These are phyloP conservation scores for Coemansia asiatica DNA, from an alignment of 192 early-diverging fungal species.

Conservation along the genomic window DNA sequence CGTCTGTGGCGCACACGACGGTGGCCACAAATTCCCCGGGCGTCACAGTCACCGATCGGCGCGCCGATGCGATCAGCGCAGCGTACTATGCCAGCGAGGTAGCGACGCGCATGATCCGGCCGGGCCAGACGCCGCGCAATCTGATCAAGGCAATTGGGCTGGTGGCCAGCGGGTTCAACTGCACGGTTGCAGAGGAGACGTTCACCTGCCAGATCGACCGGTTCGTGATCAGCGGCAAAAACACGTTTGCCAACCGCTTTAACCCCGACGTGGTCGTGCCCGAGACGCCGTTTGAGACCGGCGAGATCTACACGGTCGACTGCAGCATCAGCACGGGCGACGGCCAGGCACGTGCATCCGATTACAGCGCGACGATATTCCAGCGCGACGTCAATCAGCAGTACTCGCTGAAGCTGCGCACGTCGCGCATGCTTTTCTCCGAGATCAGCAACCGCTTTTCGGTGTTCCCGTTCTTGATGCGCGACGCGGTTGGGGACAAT, in stretches of 20 bases:
- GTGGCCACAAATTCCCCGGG: conserved; percentile 67
- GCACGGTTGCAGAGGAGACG: conserved; percentile 67
- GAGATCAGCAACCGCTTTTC: conserved; percentile 62
- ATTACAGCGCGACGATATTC: conserved; percentile 62
- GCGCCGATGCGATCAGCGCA: conserved; percentile 78
- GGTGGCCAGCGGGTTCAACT: conserved; percentile 61
- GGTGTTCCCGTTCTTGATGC: conserved; percentile 76
- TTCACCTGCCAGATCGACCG: conserved; percentile 72
- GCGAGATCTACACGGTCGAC: conserved; percentile 74
- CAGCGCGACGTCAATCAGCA: conserved; percentile 72
- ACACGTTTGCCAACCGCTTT: conserved; percentile 60
- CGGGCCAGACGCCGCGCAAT: conserved; percentile 64
- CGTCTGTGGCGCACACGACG: conserved; percentile 78
- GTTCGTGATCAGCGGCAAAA: conserved; percentile 68
- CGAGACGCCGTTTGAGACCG: conserved; percentile 69
- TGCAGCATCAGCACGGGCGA: conserved; percentile 67
- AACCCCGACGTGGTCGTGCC: conserved; percentile 59
- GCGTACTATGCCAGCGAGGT: conserved; percentile 84
- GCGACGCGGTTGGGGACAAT: conserved; percentile 41
- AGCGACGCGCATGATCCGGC: conserved; percentile 73
- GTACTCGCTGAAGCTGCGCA: conserved; percentile 71
- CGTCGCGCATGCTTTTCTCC: conserved; percentile 60
- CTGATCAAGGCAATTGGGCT: conserved; percentile 62
- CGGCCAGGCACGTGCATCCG: conserved; percentile 58
- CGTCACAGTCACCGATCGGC: conserved; percentile 63